These are phyloP conservation scores for Tuctoria greenei DNA, from an alignment of 176 grass and related monocot species.

Conservation along the genomic window DNA sequence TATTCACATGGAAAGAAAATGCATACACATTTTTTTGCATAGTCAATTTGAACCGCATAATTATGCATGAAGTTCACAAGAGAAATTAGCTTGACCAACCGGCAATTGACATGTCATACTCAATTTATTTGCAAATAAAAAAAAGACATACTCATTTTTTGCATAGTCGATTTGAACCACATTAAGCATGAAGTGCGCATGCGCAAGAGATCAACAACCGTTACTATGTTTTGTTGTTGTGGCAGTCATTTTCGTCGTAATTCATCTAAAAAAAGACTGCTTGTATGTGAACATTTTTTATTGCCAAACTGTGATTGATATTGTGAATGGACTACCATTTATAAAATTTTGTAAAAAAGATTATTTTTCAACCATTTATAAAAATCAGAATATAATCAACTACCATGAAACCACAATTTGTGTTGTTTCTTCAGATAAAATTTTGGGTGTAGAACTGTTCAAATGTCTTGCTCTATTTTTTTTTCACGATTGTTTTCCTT, in stretches of 20 bases:
- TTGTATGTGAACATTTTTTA: too few relatives aligned
- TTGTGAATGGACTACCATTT: neutral
- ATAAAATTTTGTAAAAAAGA: too few relatives aligned
- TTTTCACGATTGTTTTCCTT: conserved; percentile 1
- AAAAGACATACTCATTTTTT: neutral
- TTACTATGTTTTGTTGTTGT: too few relatives aligned
- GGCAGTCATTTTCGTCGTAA: too few relatives aligned
- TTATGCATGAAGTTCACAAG: neutral
- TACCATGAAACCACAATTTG: neutral
- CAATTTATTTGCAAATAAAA: too few relatives aligned
- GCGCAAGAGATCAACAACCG: too few relatives aligned
- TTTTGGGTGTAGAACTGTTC: neutral
- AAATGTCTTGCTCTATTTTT: conserved; percentile 5
- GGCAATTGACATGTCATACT: neutral
- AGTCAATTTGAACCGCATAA: neutral
- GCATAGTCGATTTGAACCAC: neutral
- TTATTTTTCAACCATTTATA: neutral
- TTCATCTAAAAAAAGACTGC: too few relatives aligned
- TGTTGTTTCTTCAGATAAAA: neutral
- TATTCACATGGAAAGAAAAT: neutral
- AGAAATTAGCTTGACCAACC: neutral
- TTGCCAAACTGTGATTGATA: neutral
- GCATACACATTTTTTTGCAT: neutral
- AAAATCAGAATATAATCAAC: neutral
- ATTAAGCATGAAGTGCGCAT: too few relatives aligned